A percentile compares a stretch with the other conserved stretches of the same genome.
Evolutionary conservation across 2,329 filamentous ascomycete species (phyloP).

Genomic region (Fusarium sp.): DNA sequence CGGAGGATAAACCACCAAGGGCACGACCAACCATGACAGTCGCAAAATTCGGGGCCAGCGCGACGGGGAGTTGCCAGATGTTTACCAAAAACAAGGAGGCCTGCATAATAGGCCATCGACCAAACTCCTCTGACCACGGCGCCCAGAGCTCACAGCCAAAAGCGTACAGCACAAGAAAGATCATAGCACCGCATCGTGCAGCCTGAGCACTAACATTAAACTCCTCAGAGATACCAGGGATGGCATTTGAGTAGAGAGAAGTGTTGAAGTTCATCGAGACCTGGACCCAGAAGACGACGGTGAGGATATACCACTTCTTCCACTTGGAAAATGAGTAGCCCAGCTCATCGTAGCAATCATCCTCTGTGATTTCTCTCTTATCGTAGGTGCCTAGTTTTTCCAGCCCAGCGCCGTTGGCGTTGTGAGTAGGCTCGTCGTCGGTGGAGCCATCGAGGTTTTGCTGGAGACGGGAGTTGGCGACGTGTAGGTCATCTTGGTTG

Average conservation of each 20-base stretch:
- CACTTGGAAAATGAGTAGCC: slow-evolving; percentile 69
- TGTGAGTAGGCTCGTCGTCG: slow-evolving; percentile 44
- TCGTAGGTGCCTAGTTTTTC: slow-evolving; percentile 54
- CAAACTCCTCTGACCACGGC: slow-evolving; percentile 86
- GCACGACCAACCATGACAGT: slow-evolving; percentile 76
- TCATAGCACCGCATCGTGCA: slow-evolving; percentile 78
- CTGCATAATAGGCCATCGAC: slow-evolving; percentile 81
- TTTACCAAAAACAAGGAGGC: slow-evolving; percentile 80
- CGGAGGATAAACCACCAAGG: slow-evolving; percentile 76
- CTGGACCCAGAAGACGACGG: slow-evolving; percentile 79
- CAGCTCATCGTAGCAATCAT: slow-evolving; percentile 73
- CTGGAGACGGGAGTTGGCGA: slow-evolving; percentile 51
- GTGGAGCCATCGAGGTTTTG: slow-evolving; percentile 43
- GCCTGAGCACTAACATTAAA: slow-evolving; percentile 76
- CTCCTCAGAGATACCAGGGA: slow-evolving; percentile 72
- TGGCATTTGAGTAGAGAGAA: slow-evolving; percentile 76
- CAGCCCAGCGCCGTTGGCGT: slow-evolving; percentile 46
- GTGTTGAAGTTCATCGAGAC: slow-evolving; percentile 85
- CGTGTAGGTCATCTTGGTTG: slow-evolving; percentile 48
- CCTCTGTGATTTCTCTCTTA: slow-evolving; percentile 61
- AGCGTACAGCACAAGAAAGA: slow-evolving; percentile 83
- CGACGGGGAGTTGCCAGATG: slow-evolving; percentile 79
- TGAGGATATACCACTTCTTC: slow-evolving; percentile 79
- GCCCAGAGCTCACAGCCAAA: slow-evolving; percentile 92
- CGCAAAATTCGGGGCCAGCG: slow-evolving; percentile 77